Conservation (phyloP, 202 grass and related monocot species). For the Dendrocalamus latiflorus region DNA sequence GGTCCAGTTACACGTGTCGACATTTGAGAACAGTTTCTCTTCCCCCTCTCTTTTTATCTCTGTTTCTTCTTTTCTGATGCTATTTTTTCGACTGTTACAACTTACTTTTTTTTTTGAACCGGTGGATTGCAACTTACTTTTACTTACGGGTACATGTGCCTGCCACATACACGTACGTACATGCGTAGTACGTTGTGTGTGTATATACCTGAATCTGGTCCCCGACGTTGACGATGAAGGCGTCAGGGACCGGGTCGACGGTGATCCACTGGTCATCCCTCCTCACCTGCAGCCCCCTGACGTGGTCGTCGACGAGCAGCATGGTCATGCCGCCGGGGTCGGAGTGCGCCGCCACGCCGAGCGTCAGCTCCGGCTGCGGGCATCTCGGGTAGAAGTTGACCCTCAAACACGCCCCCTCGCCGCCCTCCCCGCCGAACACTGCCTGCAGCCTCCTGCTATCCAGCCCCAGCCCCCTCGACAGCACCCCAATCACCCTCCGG, state of each 20-base stretch:
- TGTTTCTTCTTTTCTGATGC: background rate
- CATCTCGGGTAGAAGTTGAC: constrained; percentile 85
- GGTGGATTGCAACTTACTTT: background rate
- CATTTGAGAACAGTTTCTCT: background rate
- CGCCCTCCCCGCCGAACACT: constrained; percentile 56
- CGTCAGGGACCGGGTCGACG: constrained; percentile 50
- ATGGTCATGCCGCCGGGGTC: constrained; percentile 90
- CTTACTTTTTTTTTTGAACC: too few relatives aligned
- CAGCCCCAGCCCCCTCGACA: constrained; percentile 65
- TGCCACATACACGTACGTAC: background rate
- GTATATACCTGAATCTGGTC: constrained; percentile 82
- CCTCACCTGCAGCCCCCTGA: constrained; percentile 63
- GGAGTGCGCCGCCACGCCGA: constrained; percentile 78
- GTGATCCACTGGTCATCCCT: constrained; percentile 51
- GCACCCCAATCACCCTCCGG: constrained; percentile 38
- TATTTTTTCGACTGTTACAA: background rate
- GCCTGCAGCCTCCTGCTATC: constrained; percentile 31
- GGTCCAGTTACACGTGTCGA: background rate
- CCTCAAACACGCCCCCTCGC: constrained; percentile 57
- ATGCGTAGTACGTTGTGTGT: background rate
- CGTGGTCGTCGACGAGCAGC: constrained; percentile 64
- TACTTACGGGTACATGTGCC: background rate
- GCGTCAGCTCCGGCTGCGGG: constrained; percentile 84
- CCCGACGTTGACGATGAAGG: constrained; percentile 83
- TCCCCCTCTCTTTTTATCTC: background rate